Conservation (phyloP, 2,329 filamentous ascomycete species). For the Coleophoma eucalyptorum region DNA sequence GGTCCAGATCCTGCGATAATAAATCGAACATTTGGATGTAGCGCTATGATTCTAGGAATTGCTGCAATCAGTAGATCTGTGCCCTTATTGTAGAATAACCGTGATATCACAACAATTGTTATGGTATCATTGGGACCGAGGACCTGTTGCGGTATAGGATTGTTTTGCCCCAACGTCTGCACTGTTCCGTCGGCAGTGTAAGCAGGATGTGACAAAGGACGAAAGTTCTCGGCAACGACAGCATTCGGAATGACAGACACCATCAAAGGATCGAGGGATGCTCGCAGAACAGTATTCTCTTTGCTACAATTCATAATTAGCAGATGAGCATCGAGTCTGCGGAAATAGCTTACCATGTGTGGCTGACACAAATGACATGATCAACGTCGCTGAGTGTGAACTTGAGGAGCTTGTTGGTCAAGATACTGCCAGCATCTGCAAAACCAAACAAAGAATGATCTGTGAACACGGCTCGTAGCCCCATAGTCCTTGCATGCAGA, state of each 20-base stretch:
- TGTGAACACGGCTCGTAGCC: constrained; percentile 90
- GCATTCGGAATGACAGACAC: constrained; percentile 98
- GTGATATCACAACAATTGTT: constrained; percentile 94
- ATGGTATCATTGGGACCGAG: constrained; percentile 83
- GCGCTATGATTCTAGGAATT: constrained; percentile 85
- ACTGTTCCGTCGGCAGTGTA: constrained; percentile 33
- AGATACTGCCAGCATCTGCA: constrained; percentile 89
- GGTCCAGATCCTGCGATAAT: constrained; percentile 95
- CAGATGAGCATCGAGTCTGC: neutral
- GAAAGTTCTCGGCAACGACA: constrained; percentile 94
- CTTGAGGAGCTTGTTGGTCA: constrained; percentile 96
- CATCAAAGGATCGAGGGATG: constrained; percentile 92
- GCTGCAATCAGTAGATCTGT: constrained; percentile 95
- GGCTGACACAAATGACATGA: constrained; percentile 96
- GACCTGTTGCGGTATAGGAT: constrained; percentile 51
- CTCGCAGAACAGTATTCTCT: constrained; percentile 93
- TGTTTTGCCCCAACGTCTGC: constrained; percentile 23
- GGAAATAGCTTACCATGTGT: constrained; percentile 74
- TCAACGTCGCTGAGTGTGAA: constrained; percentile 96
- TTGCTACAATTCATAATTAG: constrained; percentile 62
- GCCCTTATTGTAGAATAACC: constrained; percentile 98
- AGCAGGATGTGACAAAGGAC: constrained; percentile 56
- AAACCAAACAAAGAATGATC: constrained; percentile 98
- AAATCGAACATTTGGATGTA: constrained; percentile 90
- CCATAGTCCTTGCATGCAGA: constrained; percentile 93